Base-by-base conservation (phyloP, 2,329 filamentous ascomycete genomes). In the Hypoxylon rubiginosum region DNA sequence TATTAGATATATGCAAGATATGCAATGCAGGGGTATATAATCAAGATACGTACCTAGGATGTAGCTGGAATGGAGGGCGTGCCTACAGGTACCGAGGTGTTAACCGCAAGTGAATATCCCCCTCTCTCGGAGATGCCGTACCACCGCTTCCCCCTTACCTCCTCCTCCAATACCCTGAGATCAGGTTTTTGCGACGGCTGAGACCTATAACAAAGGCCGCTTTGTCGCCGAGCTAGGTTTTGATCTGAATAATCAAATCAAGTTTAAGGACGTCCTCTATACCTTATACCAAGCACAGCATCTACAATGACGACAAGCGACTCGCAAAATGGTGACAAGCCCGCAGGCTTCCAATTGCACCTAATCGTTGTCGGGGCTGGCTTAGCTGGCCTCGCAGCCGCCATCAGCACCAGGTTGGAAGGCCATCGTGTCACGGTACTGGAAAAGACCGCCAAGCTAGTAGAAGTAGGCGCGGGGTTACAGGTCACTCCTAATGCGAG, bases 401-500 rank as follows among this genome's bases (percentile, higher is more conserved):
- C 68, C 8, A 71, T 72, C 32, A 67, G 65, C 32, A 67, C 68
- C 26, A 48, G 45, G 2, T 41, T 72, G 2, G 70, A 68, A 53
- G 70, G 68, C 1, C 68, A 71, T 17, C 62, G 50, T 10, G 61
- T 66, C 15, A 72, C 70, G 2, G 21, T 71, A 10, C 13, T 71
- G 15, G 68, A 71, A 45, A 69, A 67, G 45, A 55, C 58, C n/a
- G 45, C 56, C n/a, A 57, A 54, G 49, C 49, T 71, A 26, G 58
- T 63, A 43, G 69, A 71, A 46, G 51, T 69, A 9, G 67, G 67
- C 41, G 67, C 67, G 26, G 67, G 67, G 4, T 24, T 69, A 2
- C 67, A 67, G 24, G 57, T 71, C 34, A 68, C 69, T 15, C 68
- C 70, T 8, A 72, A 72, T 34, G 63, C 68, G 36, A 69, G 54